Percentiles rank a stretch among this genome's conserved stretches.
phyloP scores from a whole-genome alignment of 148 eudicot species.

The Polygonum maritimum region DNA sequence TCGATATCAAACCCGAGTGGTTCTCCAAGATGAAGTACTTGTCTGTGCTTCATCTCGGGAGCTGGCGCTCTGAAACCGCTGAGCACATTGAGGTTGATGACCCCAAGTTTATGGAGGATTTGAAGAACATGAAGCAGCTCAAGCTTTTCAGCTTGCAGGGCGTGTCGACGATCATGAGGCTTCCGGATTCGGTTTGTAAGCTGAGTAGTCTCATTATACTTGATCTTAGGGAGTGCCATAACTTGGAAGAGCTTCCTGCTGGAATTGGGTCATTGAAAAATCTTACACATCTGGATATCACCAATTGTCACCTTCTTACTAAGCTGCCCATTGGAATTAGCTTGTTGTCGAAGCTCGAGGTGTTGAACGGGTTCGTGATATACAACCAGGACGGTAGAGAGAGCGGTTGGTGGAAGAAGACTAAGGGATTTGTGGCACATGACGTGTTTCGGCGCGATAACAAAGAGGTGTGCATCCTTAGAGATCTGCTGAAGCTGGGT shows the following conservation, averaged over 20 bases:
- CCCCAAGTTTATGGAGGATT: conserved; percentile 18
- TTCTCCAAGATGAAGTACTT: conserved; percentile 29
- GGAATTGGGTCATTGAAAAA: conserved; percentile 29
- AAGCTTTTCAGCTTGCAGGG: conserved; percentile 45
- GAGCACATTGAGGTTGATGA: conserved; percentile 41
- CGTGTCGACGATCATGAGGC: conserved; percentile 28
- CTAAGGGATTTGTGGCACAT: conserved; percentile 34
- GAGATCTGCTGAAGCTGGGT: conserved; percentile 19
- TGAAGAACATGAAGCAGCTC: conserved; percentile 18
- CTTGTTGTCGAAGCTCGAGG: conserved; percentile 24
- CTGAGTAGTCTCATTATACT: conserved; percentile 25
- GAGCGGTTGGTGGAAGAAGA: background rate
- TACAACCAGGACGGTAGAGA: conserved; percentile 1
- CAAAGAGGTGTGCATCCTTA: conserved; percentile 24
- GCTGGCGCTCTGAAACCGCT: conserved; percentile 25
- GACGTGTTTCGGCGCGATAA: background rate
- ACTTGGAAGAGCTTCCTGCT: conserved; percentile 33
- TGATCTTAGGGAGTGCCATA: conserved; percentile 43
- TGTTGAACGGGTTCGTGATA: conserved; percentile 44
- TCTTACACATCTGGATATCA: conserved; percentile 43
- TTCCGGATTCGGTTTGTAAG: conserved; percentile 25
- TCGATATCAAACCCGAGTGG: conserved; percentile 25
- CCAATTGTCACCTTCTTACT: conserved; percentile 40
- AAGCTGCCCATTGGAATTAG: conserved; percentile 35
- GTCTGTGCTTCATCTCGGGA: conserved; percentile 36